Evolutionary conservation across 495 filamentous ascomycete species (phyloP).

Genomic region (Aspergillus olivimuriae): DNA sequence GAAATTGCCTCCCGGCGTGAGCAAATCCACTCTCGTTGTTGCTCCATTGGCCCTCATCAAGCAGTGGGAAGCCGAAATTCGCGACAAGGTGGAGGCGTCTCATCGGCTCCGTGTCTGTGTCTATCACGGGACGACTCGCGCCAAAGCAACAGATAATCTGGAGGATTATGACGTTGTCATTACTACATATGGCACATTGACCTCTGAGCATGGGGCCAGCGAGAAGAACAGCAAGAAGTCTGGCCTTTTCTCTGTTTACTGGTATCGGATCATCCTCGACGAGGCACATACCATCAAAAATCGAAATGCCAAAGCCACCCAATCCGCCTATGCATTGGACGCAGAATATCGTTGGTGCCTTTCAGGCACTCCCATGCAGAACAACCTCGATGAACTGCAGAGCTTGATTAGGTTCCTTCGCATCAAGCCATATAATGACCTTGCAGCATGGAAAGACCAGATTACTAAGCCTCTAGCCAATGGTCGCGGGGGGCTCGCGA

Average conservation of each 20-base stretch:
- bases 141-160: slow-evolving; percentile 67
- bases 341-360: slow-evolving; percentile 91
- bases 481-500: slow-evolving; percentile 80
- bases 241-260: slow-evolving; percentile 84
- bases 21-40: slow-evolving; percentile 80
- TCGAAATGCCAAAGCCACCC: slow-evolving; percentile 86
- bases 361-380: slow-evolving; percentile 94
- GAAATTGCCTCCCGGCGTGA: slow-evolving; percentile 55
- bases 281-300: slow-evolving; percentile 99
- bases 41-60: slow-evolving; percentile 94
- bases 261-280: slow-evolving; percentile 93
- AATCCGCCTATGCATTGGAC: slow-evolving; percentile 74
- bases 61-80: slow-evolving; percentile 94
- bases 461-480: slow-evolving; percentile 82
- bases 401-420: slow-evolving; percentile 86
- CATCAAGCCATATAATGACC: slow-evolving; percentile 83
- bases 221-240: slow-evolving; percentile 56
- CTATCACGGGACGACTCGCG: slow-evolving; percentile 81
- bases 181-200: slow-evolving; percentile 91
- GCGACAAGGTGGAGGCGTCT: slow-evolving; percentile 59
- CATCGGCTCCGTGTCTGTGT: slow-evolving; percentile 73
- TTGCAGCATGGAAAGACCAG: slow-evolving; percentile 77
- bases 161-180: slow-evolving; percentile 91
- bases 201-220: slow-evolving; percentile 74
- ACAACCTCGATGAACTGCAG: slow-evolving; percentile 95